Base-by-base conservation (phyloP, 805 yeast genomes). In the Zygoascus bituminiphila region DNA sequence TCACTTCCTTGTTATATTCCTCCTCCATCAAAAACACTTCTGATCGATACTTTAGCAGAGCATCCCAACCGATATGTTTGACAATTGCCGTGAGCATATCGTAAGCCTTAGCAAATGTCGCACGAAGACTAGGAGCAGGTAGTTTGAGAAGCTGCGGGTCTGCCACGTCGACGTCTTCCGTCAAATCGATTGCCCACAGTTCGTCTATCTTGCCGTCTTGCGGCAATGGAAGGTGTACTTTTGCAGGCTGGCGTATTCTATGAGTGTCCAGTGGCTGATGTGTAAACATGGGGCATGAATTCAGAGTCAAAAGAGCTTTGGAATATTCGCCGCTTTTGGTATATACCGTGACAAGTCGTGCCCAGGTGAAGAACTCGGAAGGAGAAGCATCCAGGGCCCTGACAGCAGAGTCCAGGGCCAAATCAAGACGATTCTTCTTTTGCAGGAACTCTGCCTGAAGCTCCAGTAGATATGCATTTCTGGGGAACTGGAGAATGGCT, bases 1-100 rank as follows among this genome's bases (percentile, higher is more conserved):
- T 4, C 37, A 63, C 60, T 5, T 61, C 49, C 33, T 59, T 63
- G 52, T 74, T 72, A 56, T 79, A 79, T 59, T 84, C 91, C 37
- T 76, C 79, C 58, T 81, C 86, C 88, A 91, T 91, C 8, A 87
- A 78, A 65, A 91, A 91, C 0, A 84, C 80, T 17, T 72, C 68
- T 1, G 88, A 78, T 50, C 96, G 77, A 35, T 81, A 59, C 49
- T 71, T 69, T 54, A 89, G 71, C 31, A 88, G 64, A 31, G 74
- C 77, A 56, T 86, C 87, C 98, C 98, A 91, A 3, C 96, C 96
- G 37, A 81, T 69, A 21, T 73, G 66, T 17, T 81, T 74, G 2
- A 81, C 78, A 54, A 93, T 75, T 7, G 78, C 70, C 4, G 94
- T 79, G 49, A 91, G 65, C 48, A 88, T 65, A 39, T 81, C 82